Conservation (phyloP, 2,329 filamentous ascomycete genomes). For the Botryotinia narcissicola region DNA sequence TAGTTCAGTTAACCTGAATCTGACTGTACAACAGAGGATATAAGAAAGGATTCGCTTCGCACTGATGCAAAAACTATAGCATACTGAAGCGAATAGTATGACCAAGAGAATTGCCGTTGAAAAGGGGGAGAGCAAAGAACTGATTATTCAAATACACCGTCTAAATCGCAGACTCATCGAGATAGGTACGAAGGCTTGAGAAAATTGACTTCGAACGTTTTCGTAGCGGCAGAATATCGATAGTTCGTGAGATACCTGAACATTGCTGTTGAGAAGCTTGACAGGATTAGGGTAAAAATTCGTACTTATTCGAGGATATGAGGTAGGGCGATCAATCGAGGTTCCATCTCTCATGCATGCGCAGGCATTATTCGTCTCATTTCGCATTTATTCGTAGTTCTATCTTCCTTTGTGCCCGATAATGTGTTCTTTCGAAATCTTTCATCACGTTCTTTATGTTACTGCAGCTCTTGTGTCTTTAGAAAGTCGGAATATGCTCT, state of each 20-base stretch:
- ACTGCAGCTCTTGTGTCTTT: neutral
- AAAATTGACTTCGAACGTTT: neutral
- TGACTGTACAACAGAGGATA: neutral
- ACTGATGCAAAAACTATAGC: too few relatives aligned
- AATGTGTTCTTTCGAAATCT: neutral
- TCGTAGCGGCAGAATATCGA: neutral
- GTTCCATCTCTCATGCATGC: too few relatives aligned
- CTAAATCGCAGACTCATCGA: neutral
- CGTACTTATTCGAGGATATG: neutral
- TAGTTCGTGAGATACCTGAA: too few relatives aligned
- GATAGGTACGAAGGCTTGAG: neutral
- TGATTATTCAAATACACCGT: neutral
- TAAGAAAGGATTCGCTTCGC: neutral
- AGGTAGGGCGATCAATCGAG: neutral
- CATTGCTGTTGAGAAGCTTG: rapidly evolving
- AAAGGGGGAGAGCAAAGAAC: neutral
- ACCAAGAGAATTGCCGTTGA: neutral
- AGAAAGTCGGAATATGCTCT: too few relatives aligned
- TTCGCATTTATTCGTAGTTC: neutral
- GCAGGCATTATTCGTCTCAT: neutral
- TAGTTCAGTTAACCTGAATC: neutral
- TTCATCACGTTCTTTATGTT: neutral
- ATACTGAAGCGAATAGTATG: neutral
- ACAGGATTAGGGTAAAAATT: neutral
- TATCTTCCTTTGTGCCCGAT: neutral